Evolutionary conservation across 164 flowering plant species (phyloP).

Genomic region (Annona squamosa): DNA sequence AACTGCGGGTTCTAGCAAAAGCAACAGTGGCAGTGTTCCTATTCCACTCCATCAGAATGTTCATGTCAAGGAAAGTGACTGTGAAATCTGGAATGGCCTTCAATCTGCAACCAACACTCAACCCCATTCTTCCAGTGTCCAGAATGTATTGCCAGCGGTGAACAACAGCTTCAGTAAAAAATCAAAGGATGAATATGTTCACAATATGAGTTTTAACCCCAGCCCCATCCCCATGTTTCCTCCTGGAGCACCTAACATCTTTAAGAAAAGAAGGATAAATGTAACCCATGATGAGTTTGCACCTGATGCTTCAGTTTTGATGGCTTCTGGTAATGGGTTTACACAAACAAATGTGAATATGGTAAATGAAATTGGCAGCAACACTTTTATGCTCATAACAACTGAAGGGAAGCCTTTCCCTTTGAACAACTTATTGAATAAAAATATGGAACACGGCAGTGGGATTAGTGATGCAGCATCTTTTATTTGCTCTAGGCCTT

Average conservation of each 20-base stretch:
- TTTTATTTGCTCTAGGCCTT: not conserved
- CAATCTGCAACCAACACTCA: not conserved
- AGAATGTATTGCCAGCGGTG: constrained; percentile 12
- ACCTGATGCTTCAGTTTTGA: constrained; percentile 15
- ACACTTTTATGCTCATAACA: constrained; percentile 10
- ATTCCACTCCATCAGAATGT: not conserved
- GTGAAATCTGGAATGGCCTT: not conserved
- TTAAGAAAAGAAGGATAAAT: constrained; percentile 52
- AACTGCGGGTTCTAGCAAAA: not conserved
- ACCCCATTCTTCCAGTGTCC: constrained; percentile 9
- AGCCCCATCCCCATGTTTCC: constrained; percentile 18
- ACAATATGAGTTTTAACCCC: constrained; percentile 13
- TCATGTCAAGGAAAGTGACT: not conserved
- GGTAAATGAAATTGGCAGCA: constrained; percentile 7
- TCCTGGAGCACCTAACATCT: constrained; percentile 27
- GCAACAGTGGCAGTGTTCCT: not conserved
- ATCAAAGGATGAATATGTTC: constrained; percentile 24
- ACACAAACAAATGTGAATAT: constrained; percentile 8
- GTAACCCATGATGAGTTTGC: constrained; percentile 16
- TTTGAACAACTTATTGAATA: not conserved
- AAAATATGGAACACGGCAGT: not conserved
- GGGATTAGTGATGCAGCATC: constrained; percentile 1
- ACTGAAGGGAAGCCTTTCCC: constrained; percentile 8
- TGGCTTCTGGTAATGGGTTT: constrained; percentile 4
- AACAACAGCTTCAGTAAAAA: constrained; percentile 18